phyloP scores from a whole-genome alignment of 495 filamentous ascomycete species.

The Penicillium desertorum region DNA sequence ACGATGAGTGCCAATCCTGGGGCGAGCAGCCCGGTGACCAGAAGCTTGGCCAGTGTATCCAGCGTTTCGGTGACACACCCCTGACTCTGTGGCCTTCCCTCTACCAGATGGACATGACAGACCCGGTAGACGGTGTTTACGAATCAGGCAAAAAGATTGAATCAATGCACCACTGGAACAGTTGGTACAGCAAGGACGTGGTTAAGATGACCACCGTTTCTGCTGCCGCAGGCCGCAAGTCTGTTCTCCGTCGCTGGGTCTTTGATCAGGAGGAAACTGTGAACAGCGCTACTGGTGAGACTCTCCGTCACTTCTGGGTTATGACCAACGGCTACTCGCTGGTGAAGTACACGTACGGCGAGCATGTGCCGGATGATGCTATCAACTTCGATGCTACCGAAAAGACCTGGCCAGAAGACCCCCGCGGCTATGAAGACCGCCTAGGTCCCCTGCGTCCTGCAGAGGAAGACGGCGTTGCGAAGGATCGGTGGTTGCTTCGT shows the following conservation, averaged over 20 bases:
- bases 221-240: conserved; percentile 58
- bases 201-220: conserved; percentile 58
- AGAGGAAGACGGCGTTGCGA: conserved; percentile 43
- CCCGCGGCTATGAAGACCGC: conserved; percentile 49
- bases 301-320: conserved; percentile 51
- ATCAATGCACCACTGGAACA: conserved; percentile 68
- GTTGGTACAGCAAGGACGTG: conserved; percentile 53
- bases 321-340: conserved; percentile 65
- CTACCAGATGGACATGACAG: conserved; percentile 62
- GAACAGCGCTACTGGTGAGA: conserved; percentile 40
- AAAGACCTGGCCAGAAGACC: conserved; percentile 59
- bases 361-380: conserved; percentile 42
- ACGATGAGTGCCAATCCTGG: conserved; percentile 55
- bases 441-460: conserved; percentile 52
- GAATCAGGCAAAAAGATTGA: conserved; percentile 58
- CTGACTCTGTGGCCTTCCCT: conserved; percentile 60
- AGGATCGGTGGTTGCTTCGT: conserved; percentile 48
- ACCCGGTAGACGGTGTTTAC: conserved; percentile 61
- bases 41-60: conserved; percentile 62
- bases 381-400: conserved; percentile 58
- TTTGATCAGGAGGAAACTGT: conserved; percentile 54
- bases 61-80: conserved; percentile 52
- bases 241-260: conserved; percentile 60
- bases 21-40: conserved; percentile 56
- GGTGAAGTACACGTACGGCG: conserved; percentile 52